Base-by-base conservation (phyloP, 2,329 filamentous ascomycete species). In the Fusarium zealandicum region DNA sequence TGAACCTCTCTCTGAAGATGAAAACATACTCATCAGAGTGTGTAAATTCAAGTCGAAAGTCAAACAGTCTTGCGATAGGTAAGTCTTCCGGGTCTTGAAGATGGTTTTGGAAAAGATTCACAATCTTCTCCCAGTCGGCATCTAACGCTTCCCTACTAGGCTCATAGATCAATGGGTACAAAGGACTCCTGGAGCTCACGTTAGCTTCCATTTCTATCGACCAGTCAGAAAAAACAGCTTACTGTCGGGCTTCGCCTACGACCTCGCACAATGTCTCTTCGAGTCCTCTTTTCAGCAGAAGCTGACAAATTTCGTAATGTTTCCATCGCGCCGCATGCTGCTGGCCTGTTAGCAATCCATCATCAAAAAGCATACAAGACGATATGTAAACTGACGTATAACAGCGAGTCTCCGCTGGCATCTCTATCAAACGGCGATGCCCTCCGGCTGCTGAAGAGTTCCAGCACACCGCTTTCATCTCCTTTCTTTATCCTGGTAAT, bases 371-470 rank as follows among this genome's bases (percentile, higher is more conserved):
- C 44, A 27, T 36, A 5, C 3, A 11, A 9, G 12, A 17, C 0
- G 5, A 5, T 2, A 1, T 4, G 1, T 32, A 45, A 7, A 33
- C 60, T 25, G 14, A 69, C 68, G 31, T 63, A 45, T 22, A 69
- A 25, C 0, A 70, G 49, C 0, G 64, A 64, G 0, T 11, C 0
- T 0, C 67, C 68, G 1, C 13, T 0, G 0, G n/a, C 5, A n/a
- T 57, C 49, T 8, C 39, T 59, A n/a, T 70, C 68, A 13, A 66
- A 70, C 0, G 65, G 67, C 0, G 68, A 69, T 10, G 68, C 68
- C 18, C 3, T 54, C 57, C 0, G 10, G 17, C 6, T 25, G 1
- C 6, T 33, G 16, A 70, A 69, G 2, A 70, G 48, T 5, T 69
- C 38, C 2, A 61, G n/a, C 4, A 69, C 52, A 0, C 68, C 61